phyloP scores from a whole-genome alignment of 2,329 filamentous ascomycete genomes.

The Penicillium crustosum region DNA sequence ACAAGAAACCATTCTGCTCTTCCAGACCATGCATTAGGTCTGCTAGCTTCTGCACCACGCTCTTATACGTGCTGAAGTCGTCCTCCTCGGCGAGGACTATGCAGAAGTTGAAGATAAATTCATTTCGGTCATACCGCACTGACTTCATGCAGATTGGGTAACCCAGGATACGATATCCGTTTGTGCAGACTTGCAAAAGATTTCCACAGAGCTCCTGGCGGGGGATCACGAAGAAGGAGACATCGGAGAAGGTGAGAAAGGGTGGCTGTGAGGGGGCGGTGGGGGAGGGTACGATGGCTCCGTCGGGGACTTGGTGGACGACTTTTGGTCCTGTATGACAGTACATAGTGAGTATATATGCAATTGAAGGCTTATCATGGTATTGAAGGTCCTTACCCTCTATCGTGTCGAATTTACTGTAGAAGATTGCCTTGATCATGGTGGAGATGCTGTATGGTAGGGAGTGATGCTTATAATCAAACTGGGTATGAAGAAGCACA shows the following conservation, averaged over 20 bases:
- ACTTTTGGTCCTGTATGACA: slow-evolving; percentile 56
- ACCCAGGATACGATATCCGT: slow-evolving; percentile 78
- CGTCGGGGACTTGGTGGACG: slow-evolving; percentile 63
- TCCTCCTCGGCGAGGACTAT: slow-evolving; percentile 70
- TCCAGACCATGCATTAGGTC: slow-evolving; percentile 85
- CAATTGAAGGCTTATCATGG: not conserved
- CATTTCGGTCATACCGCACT: slow-evolving; percentile 81
- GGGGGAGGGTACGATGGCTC: slow-evolving; percentile 53
- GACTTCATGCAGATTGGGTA: slow-evolving; percentile 86
- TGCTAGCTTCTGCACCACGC: slow-evolving; percentile 81
- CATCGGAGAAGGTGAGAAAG: slow-evolving; percentile 79
- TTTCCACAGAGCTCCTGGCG: slow-evolving; percentile 94
- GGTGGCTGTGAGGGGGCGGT: slow-evolving; percentile 56
- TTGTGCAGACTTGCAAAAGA: slow-evolving; percentile 68
- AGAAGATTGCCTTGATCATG: slow-evolving; percentile 66
- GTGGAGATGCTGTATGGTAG: slow-evolving; percentile 21
- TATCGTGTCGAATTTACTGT: slow-evolving; percentile 64
- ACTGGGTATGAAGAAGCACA: not conserved
- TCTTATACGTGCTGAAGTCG: slow-evolving; percentile 77
- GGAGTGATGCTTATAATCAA: not conserved
- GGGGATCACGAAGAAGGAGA: slow-evolving; percentile 92
- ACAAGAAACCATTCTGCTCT: slow-evolving; percentile 81
- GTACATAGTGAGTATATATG: slow-evolving; percentile 1
- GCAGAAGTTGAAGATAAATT: slow-evolving; percentile 98
- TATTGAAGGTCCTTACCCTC: slow-evolving; percentile 42